A percentile compares a stretch with the other conserved stretches of the same genome.
Evolutionary conservation across 177 flowering plant genomes (phyloP).

Genomic region (Telopea speciosissima): DNA sequence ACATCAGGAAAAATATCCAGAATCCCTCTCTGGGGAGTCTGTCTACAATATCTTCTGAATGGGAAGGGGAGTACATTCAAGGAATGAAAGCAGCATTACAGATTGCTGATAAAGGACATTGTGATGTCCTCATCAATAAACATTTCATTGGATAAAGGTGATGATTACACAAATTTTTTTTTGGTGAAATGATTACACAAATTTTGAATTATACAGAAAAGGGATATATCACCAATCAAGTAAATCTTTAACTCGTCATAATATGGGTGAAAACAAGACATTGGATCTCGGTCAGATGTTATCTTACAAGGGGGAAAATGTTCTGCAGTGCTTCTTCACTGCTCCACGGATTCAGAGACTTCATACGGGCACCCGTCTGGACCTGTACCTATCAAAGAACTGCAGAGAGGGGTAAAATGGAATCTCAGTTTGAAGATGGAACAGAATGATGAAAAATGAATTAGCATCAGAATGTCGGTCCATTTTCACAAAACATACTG

Average conservation of each 20-base stretch:
- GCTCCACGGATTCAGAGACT: not conserved
- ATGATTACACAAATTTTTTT: not conserved
- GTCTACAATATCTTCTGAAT: too few species aligned
- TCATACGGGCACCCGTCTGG: constrained; percentile 47
- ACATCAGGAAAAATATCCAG: too few species aligned
- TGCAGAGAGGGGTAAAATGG: constrained; percentile 19
- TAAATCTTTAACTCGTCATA: not conserved
- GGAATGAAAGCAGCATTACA: too few species aligned
- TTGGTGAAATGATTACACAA: not conserved
- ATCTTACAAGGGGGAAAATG: not conserved
- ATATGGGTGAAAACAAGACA: constrained; percentile 1
- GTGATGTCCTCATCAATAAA: too few species aligned
- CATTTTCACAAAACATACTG: not conserved
- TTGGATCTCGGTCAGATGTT: constrained; percentile 3
- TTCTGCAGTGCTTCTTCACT: not conserved
- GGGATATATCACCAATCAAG: not conserved
- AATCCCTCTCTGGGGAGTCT: too few species aligned
- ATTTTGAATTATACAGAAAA: constrained; percentile 2
- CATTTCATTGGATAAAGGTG: not conserved
- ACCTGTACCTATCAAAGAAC: constrained; percentile 41
- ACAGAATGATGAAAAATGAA: not conserved
- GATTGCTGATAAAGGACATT: too few species aligned
- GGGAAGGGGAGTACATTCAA: too few species aligned
- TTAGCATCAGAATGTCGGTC: not conserved
- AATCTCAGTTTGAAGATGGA: not conserved